phyloP scores from a whole-genome alignment of 1,284 basidiomycete species.

The Flammula alnicola region DNA sequence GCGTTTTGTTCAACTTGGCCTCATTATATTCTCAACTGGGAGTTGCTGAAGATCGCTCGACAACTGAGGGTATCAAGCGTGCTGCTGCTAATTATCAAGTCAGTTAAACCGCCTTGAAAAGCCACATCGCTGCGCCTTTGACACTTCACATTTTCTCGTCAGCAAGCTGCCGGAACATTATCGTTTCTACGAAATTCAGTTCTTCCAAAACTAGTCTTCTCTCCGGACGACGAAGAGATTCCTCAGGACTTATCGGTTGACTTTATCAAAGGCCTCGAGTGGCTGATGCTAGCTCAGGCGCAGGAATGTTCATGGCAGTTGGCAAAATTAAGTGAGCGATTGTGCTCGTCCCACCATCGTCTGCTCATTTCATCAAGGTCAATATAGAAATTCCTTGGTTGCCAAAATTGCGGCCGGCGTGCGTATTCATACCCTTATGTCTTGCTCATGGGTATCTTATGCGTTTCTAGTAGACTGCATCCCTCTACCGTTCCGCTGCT shows the following conservation, averaged over 20 bases:
- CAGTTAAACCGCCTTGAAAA: constrained; percentile 23
- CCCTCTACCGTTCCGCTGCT: constrained; percentile 67
- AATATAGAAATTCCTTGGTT: constrained; percentile 84
- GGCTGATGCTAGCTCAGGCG: constrained; percentile 90
- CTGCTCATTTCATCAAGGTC: constrained; percentile 46
- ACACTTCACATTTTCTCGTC: neutral
- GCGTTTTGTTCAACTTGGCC: constrained; percentile 84
- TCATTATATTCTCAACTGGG: constrained; percentile 81
- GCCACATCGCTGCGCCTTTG: neutral
- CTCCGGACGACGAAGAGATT: constrained; percentile 55
- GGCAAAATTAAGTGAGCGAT: constrained; percentile 74
- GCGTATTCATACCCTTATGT: constrained; percentile 7
- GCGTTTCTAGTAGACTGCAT: constrained; percentile 53
- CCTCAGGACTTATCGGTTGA: constrained; percentile 71
- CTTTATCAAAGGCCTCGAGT: constrained; percentile 70
- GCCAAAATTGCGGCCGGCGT: constrained; percentile 87
- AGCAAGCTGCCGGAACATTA: constrained; percentile 82
- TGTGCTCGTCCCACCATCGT: neutral
- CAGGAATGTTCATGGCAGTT: constrained; percentile 98
- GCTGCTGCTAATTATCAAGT: constrained; percentile 78
- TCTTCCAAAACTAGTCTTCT: constrained; percentile 58
- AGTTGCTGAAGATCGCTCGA: constrained; percentile 67
- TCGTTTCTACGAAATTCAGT: constrained; percentile 64
- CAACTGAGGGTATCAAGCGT: constrained; percentile 77
- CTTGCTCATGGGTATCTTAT: neutral